A percentile compares a stretch with the other conserved stretches of the same genome.
Evolutionary conservation across 495 filamentous ascomycete species (phyloP).

Genomic region (Cercophora newfieldiana): DNA sequence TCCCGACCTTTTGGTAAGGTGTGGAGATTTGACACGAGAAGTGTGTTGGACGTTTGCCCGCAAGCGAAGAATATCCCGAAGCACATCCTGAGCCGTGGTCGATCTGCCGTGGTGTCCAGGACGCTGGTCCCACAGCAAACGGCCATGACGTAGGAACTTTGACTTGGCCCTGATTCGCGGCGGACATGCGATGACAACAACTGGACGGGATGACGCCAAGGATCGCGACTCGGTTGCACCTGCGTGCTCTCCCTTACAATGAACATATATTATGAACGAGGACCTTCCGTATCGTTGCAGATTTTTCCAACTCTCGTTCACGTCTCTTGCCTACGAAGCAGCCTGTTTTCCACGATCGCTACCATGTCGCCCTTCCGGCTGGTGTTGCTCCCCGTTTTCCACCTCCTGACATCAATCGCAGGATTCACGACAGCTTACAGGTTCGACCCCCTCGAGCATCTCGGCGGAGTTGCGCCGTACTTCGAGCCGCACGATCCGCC

Average conservation of each 20-base stretch:
- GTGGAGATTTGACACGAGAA: not conserved
- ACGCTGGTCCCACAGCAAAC: too few species aligned
- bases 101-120: not conserved
- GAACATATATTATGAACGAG: not conserved
- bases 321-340: not conserved
- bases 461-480: constrained; percentile 50
- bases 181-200: not conserved
- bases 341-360: not conserved
- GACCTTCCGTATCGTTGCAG: not conserved
- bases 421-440: constrained; percentile 37
- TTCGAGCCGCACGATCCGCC: constrained; percentile 51
- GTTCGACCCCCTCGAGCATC: constrained; percentile 50
- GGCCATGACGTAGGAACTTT: not conserved
- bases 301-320: not conserved
- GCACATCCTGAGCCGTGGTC: not conserved
- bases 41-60: not conserved
- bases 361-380: not conserved
- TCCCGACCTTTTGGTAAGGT: not conserved
- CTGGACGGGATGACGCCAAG: not conserved
- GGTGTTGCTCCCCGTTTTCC: not conserved
- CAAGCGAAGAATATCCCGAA: not conserved
- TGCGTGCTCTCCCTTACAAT: not conserved
- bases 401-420: constrained; percentile 6
- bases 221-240: not conserved
- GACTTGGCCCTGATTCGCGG: not conserved